phyloP scores from a whole-genome alignment of 2,329 filamentous ascomycete genomes.

The Anisogramma anomala region DNA sequence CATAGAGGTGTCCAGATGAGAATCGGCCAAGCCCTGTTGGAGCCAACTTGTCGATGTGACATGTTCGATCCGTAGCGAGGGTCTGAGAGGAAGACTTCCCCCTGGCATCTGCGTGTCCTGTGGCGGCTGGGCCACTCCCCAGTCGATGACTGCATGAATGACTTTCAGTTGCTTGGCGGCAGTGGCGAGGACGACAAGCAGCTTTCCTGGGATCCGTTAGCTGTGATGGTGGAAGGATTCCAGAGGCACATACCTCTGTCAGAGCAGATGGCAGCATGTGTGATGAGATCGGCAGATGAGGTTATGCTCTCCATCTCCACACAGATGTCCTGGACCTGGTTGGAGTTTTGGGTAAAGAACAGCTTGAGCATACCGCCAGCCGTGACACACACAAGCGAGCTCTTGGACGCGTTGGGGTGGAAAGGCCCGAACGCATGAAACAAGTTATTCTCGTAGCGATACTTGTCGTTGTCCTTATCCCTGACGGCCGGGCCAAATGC shows the following conservation, averaged over 20 bases:
- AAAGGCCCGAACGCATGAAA: slow-evolving; percentile 58
- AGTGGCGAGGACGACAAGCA: slow-evolving; percentile 58
- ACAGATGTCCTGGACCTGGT: slow-evolving; percentile 58
- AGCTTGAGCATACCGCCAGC: slow-evolving; percentile 62
- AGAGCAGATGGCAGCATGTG: slow-evolving; percentile 64
- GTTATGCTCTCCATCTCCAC: slow-evolving; percentile 64
- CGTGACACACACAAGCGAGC: slow-evolving; percentile 66
- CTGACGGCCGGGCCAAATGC: slow-evolving; percentile 53
- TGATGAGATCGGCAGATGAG: slow-evolving; percentile 63
- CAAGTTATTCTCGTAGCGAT: slow-evolving; percentile 57
- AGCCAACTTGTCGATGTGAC: slow-evolving; percentile 48
- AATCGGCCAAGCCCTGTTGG: slow-evolving; percentile 33
- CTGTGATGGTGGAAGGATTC: background rate
- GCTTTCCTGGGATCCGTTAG: slow-evolving; percentile 30
- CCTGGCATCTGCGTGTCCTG: slow-evolving; percentile 43
- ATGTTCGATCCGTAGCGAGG: slow-evolving; percentile 42
- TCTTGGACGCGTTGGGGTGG: slow-evolving; percentile 59
- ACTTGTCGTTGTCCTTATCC: slow-evolving; percentile 48
- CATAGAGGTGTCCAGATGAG: slow-evolving; percentile 38
- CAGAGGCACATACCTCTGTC: slow-evolving; percentile 48
- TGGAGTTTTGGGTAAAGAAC: slow-evolving; percentile 64
- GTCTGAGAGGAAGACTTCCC: slow-evolving; percentile 35
- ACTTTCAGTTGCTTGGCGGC: slow-evolving; percentile 61
- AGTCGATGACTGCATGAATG: slow-evolving; percentile 62
- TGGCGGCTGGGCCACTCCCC: slow-evolving; percentile 49